These are phyloP conservation scores for Escallonia rubra DNA, from an alignment of 129 eudicot species.

Conservation along the genomic window DNA sequence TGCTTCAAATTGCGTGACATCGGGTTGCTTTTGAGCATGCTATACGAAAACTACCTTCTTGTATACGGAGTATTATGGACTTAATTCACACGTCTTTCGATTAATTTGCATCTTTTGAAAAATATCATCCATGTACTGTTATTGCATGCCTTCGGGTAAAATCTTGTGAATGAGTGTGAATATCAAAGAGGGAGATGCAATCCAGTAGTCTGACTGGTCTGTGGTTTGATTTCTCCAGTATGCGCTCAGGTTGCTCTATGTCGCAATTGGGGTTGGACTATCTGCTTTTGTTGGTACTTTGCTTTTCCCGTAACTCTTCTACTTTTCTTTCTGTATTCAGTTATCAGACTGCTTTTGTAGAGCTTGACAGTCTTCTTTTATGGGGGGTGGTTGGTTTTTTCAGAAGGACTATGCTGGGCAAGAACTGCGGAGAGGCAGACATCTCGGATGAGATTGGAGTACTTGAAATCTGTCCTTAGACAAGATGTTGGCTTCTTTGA, in stretches of 20 bases:
- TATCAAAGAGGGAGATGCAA: too few relatives aligned
- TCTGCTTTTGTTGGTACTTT: conserved; percentile 64
- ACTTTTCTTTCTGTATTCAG: not conserved
- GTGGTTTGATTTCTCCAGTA: conserved; percentile 28
- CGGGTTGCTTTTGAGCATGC: too few relatives aligned
- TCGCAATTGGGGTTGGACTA: conserved; percentile 62
- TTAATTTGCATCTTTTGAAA: too few relatives aligned
- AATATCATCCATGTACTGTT: too few relatives aligned
- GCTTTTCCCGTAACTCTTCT: not conserved
- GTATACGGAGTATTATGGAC: too few relatives aligned
- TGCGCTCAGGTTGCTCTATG: conserved; percentile 59
- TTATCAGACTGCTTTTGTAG: not conserved
- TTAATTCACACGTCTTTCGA: too few relatives aligned
- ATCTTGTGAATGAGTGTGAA: too few relatives aligned
- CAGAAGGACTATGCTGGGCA: conserved; percentile 80
- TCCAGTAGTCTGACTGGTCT: not conserved
- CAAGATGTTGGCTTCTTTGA: conserved; percentile 80
- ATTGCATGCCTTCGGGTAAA: too few relatives aligned
- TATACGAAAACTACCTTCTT: too few relatives aligned
- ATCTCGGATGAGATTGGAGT: conserved; percentile 58
- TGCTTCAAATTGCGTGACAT: too few relatives aligned
- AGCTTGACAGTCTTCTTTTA: not conserved
- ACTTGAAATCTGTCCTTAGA: conserved; percentile 69
- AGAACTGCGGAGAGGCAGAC: conserved; percentile 77
- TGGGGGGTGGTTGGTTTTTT: not conserved